Evolutionary conservation across 805 yeast genomes (phyloP).

Genomic region (Candida koratica): DNA sequence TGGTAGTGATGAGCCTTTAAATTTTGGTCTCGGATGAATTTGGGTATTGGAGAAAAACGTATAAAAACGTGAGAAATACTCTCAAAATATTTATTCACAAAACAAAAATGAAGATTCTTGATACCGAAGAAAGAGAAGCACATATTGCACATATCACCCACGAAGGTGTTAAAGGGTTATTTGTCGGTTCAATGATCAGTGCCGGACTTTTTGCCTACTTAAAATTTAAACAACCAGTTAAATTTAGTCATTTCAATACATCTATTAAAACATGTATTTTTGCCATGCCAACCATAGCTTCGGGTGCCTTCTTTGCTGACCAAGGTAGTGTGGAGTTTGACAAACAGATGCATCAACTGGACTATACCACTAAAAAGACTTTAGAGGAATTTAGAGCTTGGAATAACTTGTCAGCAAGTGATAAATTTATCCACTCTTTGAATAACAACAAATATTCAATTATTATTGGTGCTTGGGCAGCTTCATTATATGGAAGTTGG

Average conservation of each 20-base stretch:
- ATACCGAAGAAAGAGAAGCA: constrained; percentile 37
- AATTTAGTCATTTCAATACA: constrained; percentile 34
- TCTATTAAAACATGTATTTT: constrained; percentile 36
- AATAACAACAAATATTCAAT: constrained; percentile 34
- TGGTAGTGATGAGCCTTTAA: constrained; percentile 6
- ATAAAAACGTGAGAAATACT: constrained; percentile 1
- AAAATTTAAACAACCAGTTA: constrained; percentile 29
- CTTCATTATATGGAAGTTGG: constrained; percentile 64
- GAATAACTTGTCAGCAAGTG: constrained; percentile 29
- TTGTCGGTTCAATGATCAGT: constrained; percentile 32
- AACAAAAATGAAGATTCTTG: constrained; percentile 34
- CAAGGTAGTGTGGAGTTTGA: constrained; percentile 44
- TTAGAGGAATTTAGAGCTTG: constrained; percentile 35
- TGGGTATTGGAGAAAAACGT: constrained; percentile 1
- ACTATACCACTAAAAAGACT: constrained; percentile 23
- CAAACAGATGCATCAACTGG: constrained; percentile 31
- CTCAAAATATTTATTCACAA: neutral
- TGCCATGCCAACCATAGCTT: constrained; percentile 37
- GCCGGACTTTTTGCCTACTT: constrained; percentile 31
- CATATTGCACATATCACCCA: constrained; percentile 32
- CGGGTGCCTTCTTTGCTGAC: constrained; percentile 41
- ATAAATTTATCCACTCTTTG: constrained; percentile 27
- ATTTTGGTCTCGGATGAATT: constrained; percentile 6
- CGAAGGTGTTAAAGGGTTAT: constrained; percentile 38
- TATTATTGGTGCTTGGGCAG: constrained; percentile 38